phyloP scores from a whole-genome alignment of 2,329 filamentous ascomycete species.

The Apiospora rasikravindrae region DNA sequence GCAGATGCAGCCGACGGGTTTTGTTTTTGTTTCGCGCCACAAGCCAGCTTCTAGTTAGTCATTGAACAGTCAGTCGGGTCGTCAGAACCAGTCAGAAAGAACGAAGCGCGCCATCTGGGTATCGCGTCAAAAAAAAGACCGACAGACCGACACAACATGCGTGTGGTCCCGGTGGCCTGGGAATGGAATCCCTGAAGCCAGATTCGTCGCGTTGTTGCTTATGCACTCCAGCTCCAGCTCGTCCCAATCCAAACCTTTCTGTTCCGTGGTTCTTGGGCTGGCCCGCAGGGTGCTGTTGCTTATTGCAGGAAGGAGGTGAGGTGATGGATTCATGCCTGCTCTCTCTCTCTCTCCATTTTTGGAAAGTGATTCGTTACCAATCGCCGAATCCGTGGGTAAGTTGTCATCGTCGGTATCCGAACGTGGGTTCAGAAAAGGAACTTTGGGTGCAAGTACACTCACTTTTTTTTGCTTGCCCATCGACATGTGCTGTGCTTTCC shows the following conservation, averaged over 20 bases:
- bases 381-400: not conserved
- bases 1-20: not conserved
- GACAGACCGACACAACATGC: not conserved
- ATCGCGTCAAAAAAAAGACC: not conserved
- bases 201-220: not conserved
- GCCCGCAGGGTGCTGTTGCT: not conserved
- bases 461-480: not conserved
- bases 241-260: slow-evolving; percentile 7
- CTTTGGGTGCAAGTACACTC: too few relatives aligned
- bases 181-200: not conserved
- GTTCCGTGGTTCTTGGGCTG: slow-evolving; percentile 6
- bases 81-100: not conserved
- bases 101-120: not conserved
- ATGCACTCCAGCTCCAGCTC: slow-evolving; percentile 15
- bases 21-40: not conserved
- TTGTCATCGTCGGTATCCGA: not conserved
- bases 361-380: slow-evolving; percentile 4
- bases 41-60: not conserved
- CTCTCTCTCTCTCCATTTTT: not conserved
- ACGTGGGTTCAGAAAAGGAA: not conserved
- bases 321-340: not conserved
- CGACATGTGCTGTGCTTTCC: not conserved
- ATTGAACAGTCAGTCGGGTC: not conserved
- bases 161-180: slow-evolving; percentile 9
- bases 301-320: not conserved